These are phyloP conservation scores for Fusarium sp. DNA, from an alignment of 2,329 filamentous ascomycete species.

Conservation along the genomic window DNA sequence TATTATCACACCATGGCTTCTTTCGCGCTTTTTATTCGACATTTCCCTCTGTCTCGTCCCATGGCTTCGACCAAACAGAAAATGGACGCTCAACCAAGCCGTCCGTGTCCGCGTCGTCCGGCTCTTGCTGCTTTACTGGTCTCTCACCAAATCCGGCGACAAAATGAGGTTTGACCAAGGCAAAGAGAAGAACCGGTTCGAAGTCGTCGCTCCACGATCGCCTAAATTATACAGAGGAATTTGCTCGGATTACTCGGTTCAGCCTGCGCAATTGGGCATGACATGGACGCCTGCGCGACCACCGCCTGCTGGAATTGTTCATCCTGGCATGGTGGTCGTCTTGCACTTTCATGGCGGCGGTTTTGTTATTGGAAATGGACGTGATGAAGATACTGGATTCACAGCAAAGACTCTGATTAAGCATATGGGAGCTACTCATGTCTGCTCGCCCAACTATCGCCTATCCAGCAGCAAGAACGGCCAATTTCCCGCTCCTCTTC, in stretches of 20 bases:
- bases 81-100: slow-evolving; percentile 35
- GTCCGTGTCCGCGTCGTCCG: slow-evolving; percentile 33
- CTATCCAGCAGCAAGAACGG: slow-evolving; percentile 34
- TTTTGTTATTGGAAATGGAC: slow-evolving; percentile 38
- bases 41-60: slow-evolving; percentile 27
- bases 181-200: slow-evolving; percentile 36
- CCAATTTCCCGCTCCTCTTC: slow-evolving; percentile 31
- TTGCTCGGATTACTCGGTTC: slow-evolving; percentile 8
- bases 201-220: slow-evolving; percentile 25
- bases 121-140: slow-evolving; percentile 39
- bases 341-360: slow-evolving; percentile 39
- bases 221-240: slow-evolving; percentile 31
- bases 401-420: slow-evolving; percentile 23
- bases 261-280: slow-evolving; percentile 28
- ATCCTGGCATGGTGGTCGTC: slow-evolving; percentile 11
- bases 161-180: slow-evolving; percentile 8
- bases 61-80: slow-evolving; percentile 1
- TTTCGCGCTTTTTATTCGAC: slow-evolving; percentile 29
- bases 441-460: slow-evolving; percentile 39
- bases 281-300: slow-evolving; percentile 38
- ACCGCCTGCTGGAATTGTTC: slow-evolving; percentile 20
- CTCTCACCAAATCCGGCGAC: slow-evolving; percentile 26
- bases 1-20: slow-evolving; percentile 24
- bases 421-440: slow-evolving; percentile 38
- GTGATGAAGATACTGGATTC: slow-evolving; percentile 37